Percentiles rank a stretch among this genome's conserved stretches.
Evolutionary conservation across 176 grass and related monocot species (phyloP).

Genomic region (Aegilops longissima): DNA sequence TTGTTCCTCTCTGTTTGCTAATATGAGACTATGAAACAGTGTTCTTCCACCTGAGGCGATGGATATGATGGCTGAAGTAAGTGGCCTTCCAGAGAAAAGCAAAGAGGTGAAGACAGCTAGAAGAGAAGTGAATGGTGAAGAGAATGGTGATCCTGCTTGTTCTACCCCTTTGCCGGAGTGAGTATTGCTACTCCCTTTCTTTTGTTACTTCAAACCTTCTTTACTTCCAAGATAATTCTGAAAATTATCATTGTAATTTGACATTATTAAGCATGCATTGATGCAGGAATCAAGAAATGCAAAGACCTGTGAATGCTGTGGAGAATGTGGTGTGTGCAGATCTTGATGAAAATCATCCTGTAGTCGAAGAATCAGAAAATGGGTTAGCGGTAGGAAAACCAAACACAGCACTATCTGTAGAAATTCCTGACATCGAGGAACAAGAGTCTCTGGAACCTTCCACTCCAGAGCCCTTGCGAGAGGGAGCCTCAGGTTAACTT

Average conservation of each 20-base stretch:
- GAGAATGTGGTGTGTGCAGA: background rate
- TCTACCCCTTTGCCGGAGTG: conserved; percentile 28
- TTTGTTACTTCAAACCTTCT: background rate
- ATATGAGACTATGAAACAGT: conserved; percentile 60
- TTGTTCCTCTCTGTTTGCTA: conserved; percentile 32
- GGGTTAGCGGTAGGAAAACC: conserved; percentile 30
- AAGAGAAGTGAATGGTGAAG: conserved; percentile 25
- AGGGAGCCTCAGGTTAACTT: conserved; percentile 46
- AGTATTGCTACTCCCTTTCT: conserved; percentile 30
- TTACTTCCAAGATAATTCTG: background rate
- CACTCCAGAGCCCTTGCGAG: conserved; percentile 44
- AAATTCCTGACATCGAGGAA: conserved; percentile 14
- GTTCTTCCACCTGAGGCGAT: conserved; percentile 59
- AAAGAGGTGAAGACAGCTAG: conserved; percentile 30
- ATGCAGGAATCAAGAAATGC: conserved; percentile 31
- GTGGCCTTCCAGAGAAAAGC: conserved; percentile 20
- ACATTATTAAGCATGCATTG: conserved; percentile 33
- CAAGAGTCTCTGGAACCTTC: conserved; percentile 19
- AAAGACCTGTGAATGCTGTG: conserved; percentile 23
- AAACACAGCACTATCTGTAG: conserved; percentile 19
- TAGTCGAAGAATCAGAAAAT: conserved; percentile 35
- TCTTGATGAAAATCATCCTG: background rate
- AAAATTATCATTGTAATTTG: conserved; percentile 26
- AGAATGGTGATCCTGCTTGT: conserved; percentile 13
- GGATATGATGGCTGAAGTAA: conserved; percentile 47